These are phyloP conservation scores for Discostella stelligeroides DNA, from an alignment of 108 stramenopile species.

Conservation along the genomic window DNA sequence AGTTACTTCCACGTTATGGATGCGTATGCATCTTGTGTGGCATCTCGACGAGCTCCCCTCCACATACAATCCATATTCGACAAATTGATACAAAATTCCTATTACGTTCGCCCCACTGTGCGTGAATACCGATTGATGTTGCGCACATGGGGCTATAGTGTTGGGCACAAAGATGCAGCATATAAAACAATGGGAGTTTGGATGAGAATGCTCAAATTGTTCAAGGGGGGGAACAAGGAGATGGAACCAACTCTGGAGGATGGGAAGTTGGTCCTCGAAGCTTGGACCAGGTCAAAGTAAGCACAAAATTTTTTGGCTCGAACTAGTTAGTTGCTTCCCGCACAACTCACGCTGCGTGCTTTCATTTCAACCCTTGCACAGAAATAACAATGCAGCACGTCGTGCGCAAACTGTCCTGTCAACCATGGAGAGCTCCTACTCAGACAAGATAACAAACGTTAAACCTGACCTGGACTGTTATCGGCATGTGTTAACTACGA, in stretches of 20 bases:
- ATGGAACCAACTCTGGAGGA: constrained; percentile 82
- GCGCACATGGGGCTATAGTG: constrained; percentile 64
- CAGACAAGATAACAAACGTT: constrained; percentile 45
- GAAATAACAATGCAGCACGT: constrained; percentile 69
- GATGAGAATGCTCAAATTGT: constrained; percentile 58
- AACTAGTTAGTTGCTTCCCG: background rate
- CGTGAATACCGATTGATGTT: constrained; percentile 60
- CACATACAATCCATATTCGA: constrained; percentile 48
- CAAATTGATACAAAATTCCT: constrained; percentile 40
- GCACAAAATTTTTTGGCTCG: constrained; percentile 15
- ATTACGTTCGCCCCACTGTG: constrained; percentile 24
- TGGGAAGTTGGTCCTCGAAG: constrained; percentile 69
- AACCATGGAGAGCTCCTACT: constrained; percentile 57
- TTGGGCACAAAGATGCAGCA: constrained; percentile 45
- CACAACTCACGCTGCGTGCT: background rate
- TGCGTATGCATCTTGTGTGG: constrained; percentile 30
- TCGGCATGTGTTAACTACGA: constrained; percentile 51
- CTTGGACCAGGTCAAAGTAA: constrained; percentile 72
- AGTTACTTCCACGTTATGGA: constrained; percentile 52
- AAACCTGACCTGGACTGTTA: constrained; percentile 69
- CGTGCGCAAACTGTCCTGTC: constrained; percentile 61
- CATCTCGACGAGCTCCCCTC: constrained; percentile 16
- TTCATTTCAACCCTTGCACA: constrained; percentile 23
- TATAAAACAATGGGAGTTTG: constrained; percentile 77
- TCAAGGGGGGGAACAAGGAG: constrained; percentile 53